phyloP scores from a whole-genome alignment of 345 rosid genomes.

The Ceriops zippeliana region DNA sequence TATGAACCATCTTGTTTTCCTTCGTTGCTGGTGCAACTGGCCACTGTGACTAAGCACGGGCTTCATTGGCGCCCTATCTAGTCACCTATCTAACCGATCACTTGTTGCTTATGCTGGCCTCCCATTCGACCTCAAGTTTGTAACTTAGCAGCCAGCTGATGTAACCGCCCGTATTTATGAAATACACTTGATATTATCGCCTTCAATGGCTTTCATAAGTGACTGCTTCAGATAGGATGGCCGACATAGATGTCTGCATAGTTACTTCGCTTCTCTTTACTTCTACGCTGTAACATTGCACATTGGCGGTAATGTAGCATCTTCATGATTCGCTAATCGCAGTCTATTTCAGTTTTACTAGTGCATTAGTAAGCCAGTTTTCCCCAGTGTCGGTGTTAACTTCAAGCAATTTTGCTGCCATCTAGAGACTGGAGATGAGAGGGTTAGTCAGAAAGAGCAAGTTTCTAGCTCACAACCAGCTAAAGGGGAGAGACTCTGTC shows the following conservation, averaged over 20 bases:
- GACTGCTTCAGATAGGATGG: neutral
- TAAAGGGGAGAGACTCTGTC: too few relatives aligned
- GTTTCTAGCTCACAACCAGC: too few relatives aligned
- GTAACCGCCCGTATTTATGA: neutral
- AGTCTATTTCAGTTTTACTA: neutral
- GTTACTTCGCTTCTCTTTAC: neutral
- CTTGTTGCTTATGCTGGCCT: neutral
- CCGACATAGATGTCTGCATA: constrained; percentile 1
- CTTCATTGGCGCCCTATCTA: neutral
- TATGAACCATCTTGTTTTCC: neutral
- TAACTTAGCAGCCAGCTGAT: neutral
- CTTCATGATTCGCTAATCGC: neutral
- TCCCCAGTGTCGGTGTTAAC: too few relatives aligned
- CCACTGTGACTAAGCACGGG: neutral
- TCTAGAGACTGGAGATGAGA: too few relatives aligned
- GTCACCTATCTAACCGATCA: neutral
- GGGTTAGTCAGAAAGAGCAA: too few relatives aligned
- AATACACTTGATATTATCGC: neutral
- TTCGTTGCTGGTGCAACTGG: neutral
- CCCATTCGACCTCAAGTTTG: neutral
- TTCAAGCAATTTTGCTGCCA: too few relatives aligned
- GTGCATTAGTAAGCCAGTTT: too few relatives aligned
- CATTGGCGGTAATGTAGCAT: neutral
- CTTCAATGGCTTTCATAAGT: neutral
- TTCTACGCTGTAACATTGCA: neutral